Percentiles rank a stretch among this genome's conserved stretches.
These are phyloP conservation scores for Penicillium polonicum DNA, from an alignment of 2,329 filamentous ascomycete species.

Conservation along the genomic window DNA sequence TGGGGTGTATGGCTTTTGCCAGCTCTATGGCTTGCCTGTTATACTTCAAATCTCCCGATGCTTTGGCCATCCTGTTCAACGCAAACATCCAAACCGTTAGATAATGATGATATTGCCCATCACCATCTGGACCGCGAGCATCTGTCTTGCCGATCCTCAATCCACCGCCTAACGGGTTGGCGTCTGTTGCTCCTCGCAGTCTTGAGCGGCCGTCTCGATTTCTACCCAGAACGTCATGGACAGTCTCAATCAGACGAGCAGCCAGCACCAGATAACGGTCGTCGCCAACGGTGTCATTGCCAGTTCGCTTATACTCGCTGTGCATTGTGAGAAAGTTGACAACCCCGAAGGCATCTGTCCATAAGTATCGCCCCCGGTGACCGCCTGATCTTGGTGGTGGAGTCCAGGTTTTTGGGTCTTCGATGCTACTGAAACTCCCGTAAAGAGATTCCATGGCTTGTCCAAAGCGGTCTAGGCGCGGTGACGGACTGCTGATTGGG, in stretches of 20 bases:
- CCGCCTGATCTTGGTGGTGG: constrained; percentile 54
- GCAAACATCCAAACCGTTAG: constrained; percentile 64
- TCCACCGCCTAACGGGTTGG: constrained; percentile 54
- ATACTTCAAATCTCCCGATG: constrained; percentile 47
- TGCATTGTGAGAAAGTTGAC: constrained; percentile 59
- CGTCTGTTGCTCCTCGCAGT: constrained; percentile 54
- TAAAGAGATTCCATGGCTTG: constrained; percentile 44
- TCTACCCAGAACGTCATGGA: constrained; percentile 55
- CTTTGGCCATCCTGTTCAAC: constrained; percentile 54
- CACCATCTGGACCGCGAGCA: constrained; percentile 51
- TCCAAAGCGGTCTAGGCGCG: constrained; percentile 34
- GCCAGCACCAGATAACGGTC: constrained; percentile 52
- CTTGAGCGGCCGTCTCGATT: constrained; percentile 50
- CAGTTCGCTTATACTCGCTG: constrained; percentile 33
- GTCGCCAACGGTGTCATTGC: constrained; percentile 19
- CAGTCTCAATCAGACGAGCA: constrained; percentile 48
- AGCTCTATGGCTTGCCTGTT: constrained; percentile 55
- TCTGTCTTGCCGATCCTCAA: constrained; percentile 58
- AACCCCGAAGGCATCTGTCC: constrained; percentile 62
- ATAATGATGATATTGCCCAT: constrained; percentile 64
- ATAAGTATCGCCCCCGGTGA: constrained; percentile 59
- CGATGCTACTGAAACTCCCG: constrained; percentile 35
- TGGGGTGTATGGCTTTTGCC: constrained; percentile 53
- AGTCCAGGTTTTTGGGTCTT: constrained; percentile 43
- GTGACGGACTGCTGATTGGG: constrained; percentile 21